Conservation (phyloP, 179 eudicot species). For the Sideroxylon spinosum region DNA sequence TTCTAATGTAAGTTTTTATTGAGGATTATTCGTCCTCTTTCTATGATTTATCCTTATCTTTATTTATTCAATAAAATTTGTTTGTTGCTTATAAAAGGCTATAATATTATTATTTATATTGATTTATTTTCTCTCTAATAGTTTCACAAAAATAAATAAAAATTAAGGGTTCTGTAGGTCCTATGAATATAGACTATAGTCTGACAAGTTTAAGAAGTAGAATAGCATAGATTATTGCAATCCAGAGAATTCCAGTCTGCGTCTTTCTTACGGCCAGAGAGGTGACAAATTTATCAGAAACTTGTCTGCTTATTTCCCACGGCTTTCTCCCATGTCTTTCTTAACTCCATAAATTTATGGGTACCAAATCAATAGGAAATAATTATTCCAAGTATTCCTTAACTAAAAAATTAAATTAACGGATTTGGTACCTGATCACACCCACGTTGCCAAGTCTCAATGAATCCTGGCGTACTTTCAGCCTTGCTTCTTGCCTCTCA, state of each 20-base stretch:
- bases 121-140: too few relatives aligned
- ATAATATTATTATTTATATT: too few relatives aligned
- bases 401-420: background rate
- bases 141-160: background rate
- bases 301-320: background rate
- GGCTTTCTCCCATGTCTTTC: background rate
- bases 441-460: slow-evolving; percentile 97
- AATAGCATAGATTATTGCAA: background rate
- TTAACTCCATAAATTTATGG: background rate
- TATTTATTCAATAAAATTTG: too few relatives aligned
- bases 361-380: background rate
- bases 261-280: background rate
- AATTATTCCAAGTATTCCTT: background rate
- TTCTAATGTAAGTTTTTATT: too few relatives aligned
- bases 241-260: background rate
- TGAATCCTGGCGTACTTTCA: slow-evolving; percentile 94
- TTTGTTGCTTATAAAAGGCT: too few relatives aligned
- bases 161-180: background rate
- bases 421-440: slow-evolving; percentile 58
- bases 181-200: background rate
- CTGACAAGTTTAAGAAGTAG: background rate
- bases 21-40: too few relatives aligned
- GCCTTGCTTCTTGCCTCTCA: slow-evolving; percentile 96
- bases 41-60: too few relatives aligned
- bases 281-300: background rate